Evolutionary conservation across 139 green algal species (phyloP).

Genomic region (Nannochloris sp.): DNA sequence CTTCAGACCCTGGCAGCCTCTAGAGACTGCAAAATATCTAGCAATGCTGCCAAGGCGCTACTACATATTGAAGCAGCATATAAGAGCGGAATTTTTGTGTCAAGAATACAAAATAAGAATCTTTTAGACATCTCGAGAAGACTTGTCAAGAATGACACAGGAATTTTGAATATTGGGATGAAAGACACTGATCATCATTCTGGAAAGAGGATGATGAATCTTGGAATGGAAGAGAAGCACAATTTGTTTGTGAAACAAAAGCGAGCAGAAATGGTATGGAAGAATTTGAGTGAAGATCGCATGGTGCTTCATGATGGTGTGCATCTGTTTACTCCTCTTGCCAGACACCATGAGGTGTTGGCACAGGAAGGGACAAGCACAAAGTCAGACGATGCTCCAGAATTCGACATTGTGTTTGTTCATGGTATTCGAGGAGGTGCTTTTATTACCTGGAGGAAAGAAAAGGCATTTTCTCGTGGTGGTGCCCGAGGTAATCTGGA

Average conservation of each 20-base stretch:
- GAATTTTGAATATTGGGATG: neutral
- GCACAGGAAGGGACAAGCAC: conserved; percentile 16
- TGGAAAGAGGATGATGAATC: neutral
- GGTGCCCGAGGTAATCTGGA: conserved; percentile 11
- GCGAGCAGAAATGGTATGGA: neutral
- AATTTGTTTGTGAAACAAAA: conserved; percentile 1
- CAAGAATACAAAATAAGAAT: too few species aligned
- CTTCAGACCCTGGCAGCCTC: conserved; percentile 30
- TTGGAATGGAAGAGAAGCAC: neutral
- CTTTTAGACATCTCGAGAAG: neutral
- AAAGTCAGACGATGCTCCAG: conserved; percentile 19
- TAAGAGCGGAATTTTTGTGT: conserved; percentile 1
- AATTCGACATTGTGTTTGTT: conserved; percentile 79
- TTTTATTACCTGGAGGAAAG: conserved; percentile 68
- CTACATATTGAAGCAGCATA: conserved; percentile 45
- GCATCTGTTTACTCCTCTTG: conserved; percentile 57
- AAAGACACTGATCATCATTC: neutral
- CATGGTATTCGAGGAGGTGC: conserved; percentile 78
- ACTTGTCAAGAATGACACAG: neutral
- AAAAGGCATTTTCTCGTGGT: conserved; percentile 16
- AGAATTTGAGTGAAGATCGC: neutral
- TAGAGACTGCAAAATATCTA: conserved; percentile 53
- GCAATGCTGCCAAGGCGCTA: conserved; percentile 47
- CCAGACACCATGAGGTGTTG: conserved; percentile 50
- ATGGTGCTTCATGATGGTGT: conserved; percentile 48